Evolutionary conservation across 352 stramenopile species (phyloP), one percentile per base, ranked within the genome.

Genomic region (Phytophthora colocasiae): DNA sequence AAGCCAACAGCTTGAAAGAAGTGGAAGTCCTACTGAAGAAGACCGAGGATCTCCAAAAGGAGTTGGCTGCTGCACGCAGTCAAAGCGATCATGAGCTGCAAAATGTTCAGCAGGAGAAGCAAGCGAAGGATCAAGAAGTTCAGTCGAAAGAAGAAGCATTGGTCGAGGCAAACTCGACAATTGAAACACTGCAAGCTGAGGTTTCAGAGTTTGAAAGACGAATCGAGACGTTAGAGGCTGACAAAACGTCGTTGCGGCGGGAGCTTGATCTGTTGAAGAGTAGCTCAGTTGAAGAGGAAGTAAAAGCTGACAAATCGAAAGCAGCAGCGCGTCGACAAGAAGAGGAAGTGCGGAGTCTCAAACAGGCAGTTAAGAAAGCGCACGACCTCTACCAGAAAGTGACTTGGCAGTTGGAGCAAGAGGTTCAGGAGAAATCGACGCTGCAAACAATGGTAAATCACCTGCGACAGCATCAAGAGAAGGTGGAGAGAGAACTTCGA

Each of bases 341-440:
- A 31, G 78, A 86, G n/a, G 82, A 91, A n/a, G 47, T 87, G n/a
- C 68, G 71, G 3, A 73, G 83, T 19, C 63, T 93, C 1, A 82
- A 78, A 29, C 82, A 90, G 47, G 71, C 79, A 0, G 73, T 83
- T 2, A 83, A 81, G 45, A 74, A 74, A n/a, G 82, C 80, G 8
- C 82, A 93, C 39, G 80, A 89, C 6, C 53, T 86, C 32, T 85
- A 88, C 38, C 77, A 90, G 58, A 75, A 83, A 17, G 63, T 79
- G 27, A 78, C 65, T n/a, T 73, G 64, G 69, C 80, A 87, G 53
- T 64, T 91, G 32, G 82, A 91, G 55, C 74, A 77, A 24, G 82
- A 88, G 43, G 57, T 87, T 15, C 50, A 69, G 19, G 80, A 84
- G 27, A 86, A 83, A 24, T 70, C 76, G 12, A 73, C 47, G 43